Percentiles rank a stretch among this genome's conserved stretches.
phyloP scores from a whole-genome alignment of 179 eudicot genomes.

The Silene noctiflora region DNA sequence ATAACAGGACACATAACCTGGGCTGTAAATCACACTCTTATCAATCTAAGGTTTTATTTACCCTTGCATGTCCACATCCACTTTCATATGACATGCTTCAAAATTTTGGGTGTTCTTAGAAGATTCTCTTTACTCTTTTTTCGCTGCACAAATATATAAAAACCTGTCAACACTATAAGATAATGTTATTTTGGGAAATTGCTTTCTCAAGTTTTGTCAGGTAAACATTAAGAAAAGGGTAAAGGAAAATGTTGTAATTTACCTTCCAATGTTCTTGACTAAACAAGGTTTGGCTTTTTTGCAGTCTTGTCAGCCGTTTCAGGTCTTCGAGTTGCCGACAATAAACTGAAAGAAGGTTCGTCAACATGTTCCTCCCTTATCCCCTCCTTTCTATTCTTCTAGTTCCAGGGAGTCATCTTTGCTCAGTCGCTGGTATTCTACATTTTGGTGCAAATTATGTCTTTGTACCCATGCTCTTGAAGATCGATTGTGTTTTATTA shows the following conservation, averaged over 20 bases:
- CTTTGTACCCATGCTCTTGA: background rate
- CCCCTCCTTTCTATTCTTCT: conserved; percentile 5
- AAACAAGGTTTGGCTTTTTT: conserved; percentile 16
- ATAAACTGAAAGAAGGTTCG: conserved; percentile 50
- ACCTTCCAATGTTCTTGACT: background rate
- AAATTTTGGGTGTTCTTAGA: no score
- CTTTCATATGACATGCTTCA: background rate
- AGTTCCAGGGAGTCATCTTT: background rate
- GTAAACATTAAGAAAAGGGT: background rate
- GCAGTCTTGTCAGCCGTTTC: conserved; percentile 87
- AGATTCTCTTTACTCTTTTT: background rate
- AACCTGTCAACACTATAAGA: background rate
- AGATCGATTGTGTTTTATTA: conserved; percentile 9
- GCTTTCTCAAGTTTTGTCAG: background rate
- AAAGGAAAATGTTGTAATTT: background rate
- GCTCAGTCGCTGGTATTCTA: background rate
- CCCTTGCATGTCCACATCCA: background rate
- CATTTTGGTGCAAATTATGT: background rate
- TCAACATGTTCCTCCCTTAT: conserved; percentile 17
- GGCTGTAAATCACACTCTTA: background rate
- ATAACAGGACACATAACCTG: background rate
- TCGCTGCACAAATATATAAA: background rate
- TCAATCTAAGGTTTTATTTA: background rate
- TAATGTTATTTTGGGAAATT: background rate
- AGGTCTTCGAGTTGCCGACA: conserved; percentile 60